Evolutionary conservation across 192 early-diverging fungal species (phyloP).

Genomic region (Coemansia sp.): DNA sequence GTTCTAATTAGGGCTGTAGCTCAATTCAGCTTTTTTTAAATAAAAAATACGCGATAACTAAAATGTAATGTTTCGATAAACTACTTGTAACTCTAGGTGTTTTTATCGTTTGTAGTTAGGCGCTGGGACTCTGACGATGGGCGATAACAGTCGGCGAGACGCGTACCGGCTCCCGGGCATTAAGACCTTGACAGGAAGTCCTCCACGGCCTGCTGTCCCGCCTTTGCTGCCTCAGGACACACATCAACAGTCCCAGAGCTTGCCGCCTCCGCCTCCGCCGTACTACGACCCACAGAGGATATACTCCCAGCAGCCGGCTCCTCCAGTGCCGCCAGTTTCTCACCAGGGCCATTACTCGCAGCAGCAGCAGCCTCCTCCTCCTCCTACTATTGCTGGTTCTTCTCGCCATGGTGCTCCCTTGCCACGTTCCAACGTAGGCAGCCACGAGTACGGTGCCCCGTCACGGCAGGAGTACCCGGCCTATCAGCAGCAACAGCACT

Average conservation of each 20-base stretch:
- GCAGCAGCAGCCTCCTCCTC: background rate
- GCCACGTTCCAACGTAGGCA: background rate
- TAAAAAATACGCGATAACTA: background rate
- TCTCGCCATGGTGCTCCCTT: background rate
- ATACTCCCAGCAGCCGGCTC: slow-evolving; percentile 5
- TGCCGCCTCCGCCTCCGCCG: slow-evolving; percentile 3
- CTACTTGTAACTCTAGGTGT: no score
- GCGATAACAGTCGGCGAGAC: slow-evolving; percentile 25
- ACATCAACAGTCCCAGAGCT: slow-evolving; percentile 7
- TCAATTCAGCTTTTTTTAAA: background rate
- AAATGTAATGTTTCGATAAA: background rate
- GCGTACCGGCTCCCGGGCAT: slow-evolving; percentile 49
- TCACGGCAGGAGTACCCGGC: slow-evolving; percentile 3
- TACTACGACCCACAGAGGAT: slow-evolving; percentile 7
- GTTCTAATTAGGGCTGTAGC: background rate
- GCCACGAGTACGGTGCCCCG: background rate
- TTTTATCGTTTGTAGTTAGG: background rate
- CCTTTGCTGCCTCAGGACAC: background rate
- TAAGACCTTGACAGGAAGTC: slow-evolving; percentile 30
- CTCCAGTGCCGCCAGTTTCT: background rate
- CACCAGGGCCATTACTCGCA: slow-evolving; percentile 3
- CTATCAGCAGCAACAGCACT: slow-evolving; percentile 23
- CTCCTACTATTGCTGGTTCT: background rate
- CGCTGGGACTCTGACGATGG: slow-evolving; percentile 16
- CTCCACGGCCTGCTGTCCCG: slow-evolving; percentile 5